Conservation (phyloP, 139 green algal species). For the Desmodesmus armatus region DNA sequence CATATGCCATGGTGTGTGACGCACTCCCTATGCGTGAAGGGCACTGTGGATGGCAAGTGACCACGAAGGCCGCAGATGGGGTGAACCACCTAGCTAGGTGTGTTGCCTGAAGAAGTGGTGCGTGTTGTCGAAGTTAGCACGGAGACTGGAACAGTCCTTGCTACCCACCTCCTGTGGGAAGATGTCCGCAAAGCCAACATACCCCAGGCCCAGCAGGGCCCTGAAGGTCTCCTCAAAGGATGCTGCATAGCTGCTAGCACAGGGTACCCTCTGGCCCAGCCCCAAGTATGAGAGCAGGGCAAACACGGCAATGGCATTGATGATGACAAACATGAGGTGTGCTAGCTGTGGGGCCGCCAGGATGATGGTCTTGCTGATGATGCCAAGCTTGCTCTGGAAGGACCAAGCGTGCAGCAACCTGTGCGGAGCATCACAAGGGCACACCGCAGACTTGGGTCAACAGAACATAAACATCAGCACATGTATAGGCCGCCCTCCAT, state of each 20-base stretch:
- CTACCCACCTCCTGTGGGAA: not conserved
- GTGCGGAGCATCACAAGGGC: too few species aligned
- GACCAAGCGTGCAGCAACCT: constrained; percentile 49
- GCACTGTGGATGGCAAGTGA: too few species aligned
- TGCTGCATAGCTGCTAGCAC: not conserved
- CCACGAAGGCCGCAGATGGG: too few species aligned
- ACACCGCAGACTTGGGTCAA: too few species aligned
- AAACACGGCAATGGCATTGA: constrained; percentile 38
- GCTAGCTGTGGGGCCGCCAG: constrained; percentile 31
- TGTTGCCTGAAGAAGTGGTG: too few species aligned
- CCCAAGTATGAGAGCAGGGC: constrained; percentile 14
- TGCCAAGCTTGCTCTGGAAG: constrained; percentile 58
- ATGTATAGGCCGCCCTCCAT: too few species aligned
- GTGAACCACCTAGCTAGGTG: too few species aligned
- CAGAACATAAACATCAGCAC: too few species aligned
- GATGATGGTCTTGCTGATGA: constrained; percentile 54
- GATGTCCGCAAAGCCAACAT: not conserved
- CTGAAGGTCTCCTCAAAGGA: constrained; percentile 27
- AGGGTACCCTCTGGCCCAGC: not conserved
- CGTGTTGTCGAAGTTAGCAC: too few species aligned
- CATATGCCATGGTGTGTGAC: too few species aligned
- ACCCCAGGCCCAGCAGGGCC: constrained; percentile 36
- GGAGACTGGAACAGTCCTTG: too few species aligned
- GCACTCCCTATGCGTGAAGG: too few species aligned
- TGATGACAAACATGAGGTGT: constrained; percentile 51